phyloP scores from a whole-genome alignment of 2,329 filamentous ascomycete genomes.

The Diplocarpon mali region DNA sequence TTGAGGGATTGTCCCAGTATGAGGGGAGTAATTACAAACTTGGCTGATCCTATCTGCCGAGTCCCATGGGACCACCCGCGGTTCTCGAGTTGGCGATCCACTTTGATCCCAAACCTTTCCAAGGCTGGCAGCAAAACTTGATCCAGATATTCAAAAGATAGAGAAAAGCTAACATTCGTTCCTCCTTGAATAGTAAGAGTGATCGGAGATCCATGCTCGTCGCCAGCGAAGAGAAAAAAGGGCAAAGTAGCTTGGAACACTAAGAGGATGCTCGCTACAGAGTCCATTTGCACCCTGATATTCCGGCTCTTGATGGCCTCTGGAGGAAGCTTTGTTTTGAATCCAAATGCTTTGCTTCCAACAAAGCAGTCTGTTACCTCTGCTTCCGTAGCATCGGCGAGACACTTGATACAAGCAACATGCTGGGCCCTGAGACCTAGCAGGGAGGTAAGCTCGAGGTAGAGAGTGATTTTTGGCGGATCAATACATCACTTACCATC shows the following conservation, averaged over 20 bases:
- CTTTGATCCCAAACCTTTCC: constrained; percentile 38
- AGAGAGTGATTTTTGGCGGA: neutral
- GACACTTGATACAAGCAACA: constrained; percentile 42
- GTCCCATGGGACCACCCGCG: constrained; percentile 37
- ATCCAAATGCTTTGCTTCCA: constrained; percentile 34
- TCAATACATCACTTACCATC: constrained; percentile 12
- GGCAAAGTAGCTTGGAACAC: constrained; percentile 51
- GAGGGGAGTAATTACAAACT: constrained; percentile 35
- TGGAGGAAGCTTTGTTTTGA: constrained; percentile 23
- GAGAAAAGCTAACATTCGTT: constrained; percentile 46
- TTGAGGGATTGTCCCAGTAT: constrained; percentile 30
- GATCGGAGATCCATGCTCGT: constrained; percentile 33
- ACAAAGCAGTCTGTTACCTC: constrained; percentile 38
- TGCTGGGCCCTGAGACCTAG: constrained; percentile 51
- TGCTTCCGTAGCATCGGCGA: constrained; percentile 41
- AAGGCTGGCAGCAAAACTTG: constrained; percentile 48
- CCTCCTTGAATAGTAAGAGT: constrained; percentile 44
- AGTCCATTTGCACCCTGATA: constrained; percentile 39
- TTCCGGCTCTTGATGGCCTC: constrained; percentile 27
- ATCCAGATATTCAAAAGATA: constrained; percentile 51
- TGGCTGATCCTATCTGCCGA: constrained; percentile 27
- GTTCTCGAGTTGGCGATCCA: constrained; percentile 34
- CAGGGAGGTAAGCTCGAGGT: neutral
- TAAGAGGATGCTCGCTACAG: constrained; percentile 44
- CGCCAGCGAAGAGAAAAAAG: constrained; percentile 44